Evolutionary conservation across 2,329 filamentous ascomycete genomes (phyloP).

Genomic region (Aspergillus texensis): DNA sequence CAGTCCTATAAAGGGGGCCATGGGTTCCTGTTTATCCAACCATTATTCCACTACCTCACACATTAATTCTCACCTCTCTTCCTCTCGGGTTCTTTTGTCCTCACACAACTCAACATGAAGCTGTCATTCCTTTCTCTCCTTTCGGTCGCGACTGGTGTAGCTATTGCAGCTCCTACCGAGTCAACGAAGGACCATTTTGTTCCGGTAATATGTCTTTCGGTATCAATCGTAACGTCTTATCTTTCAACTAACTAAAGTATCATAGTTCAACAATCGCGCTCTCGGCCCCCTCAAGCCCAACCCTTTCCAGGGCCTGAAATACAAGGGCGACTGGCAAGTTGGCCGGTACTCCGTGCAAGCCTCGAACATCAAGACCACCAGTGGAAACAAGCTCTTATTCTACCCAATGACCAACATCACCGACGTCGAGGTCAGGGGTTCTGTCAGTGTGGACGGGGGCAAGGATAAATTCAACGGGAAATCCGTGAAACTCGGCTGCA

Average conservation of each 20-base stretch:
- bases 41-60: background rate
- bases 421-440: background rate
- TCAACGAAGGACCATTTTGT: background rate
- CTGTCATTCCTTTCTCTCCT: background rate
- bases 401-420: background rate
- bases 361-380: background rate
- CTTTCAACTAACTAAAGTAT: background rate
- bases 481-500: background rate
- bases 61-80: background rate
- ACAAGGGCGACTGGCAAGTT: background rate
- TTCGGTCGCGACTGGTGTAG: background rate
- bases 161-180: background rate
- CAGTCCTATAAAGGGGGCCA: background rate
- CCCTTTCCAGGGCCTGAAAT: background rate
- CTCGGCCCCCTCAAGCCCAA: background rate
- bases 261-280: background rate
- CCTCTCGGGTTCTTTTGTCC: background rate
- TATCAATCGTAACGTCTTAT: accelerated
- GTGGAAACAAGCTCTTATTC: background rate
- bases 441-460: background rate
- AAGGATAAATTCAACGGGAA: background rate
- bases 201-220: background rate
- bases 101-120: background rate
- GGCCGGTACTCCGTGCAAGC: background rate
- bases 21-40: too few relatives aligned